Conservation (phyloP, 352 stramenopile genomes). For the Phytophthora quininea region DNA sequence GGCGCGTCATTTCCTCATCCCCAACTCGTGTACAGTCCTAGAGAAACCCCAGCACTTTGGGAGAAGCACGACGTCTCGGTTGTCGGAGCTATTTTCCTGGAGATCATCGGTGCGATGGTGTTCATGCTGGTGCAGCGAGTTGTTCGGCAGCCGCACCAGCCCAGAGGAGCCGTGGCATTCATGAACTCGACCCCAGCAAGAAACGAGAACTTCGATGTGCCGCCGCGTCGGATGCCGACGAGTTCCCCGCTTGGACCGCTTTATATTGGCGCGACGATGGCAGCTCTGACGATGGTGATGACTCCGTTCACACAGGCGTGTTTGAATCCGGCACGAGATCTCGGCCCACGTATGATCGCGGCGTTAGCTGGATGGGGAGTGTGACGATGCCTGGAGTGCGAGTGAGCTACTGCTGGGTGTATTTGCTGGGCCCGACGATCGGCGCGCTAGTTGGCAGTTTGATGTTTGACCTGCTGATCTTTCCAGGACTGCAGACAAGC, state of each 20-base stretch:
- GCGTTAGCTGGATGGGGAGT: conserved; percentile 63
- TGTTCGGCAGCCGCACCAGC: conserved; percentile 40
- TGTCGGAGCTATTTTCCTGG: conserved; percentile 49
- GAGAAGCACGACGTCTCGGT: conserved; percentile 39
- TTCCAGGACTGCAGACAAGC: conserved; percentile 27
- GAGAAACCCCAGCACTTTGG: conserved; percentile 13
- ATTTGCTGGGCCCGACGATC: conserved; percentile 64
- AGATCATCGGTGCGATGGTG: conserved; percentile 64
- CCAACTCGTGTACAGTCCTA: conserved; percentile 30
- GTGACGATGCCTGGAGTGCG: conserved; percentile 45
- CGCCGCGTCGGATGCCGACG: conserved; percentile 10
- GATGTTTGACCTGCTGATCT: conserved; percentile 59
- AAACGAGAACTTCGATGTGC: conserved; percentile 15
- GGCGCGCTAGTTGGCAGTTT: conserved; percentile 55
- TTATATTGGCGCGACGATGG: conserved; percentile 59
- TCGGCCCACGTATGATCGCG: conserved; percentile 71
- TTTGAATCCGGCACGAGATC: conserved; percentile 81
- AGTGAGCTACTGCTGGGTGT: conserved; percentile 65
- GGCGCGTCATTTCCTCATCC: conserved; percentile 74
- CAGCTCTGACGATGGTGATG: conserved; percentile 53
- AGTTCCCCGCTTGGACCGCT: conserved; percentile 37
- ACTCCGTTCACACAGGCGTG: conserved; percentile 73
- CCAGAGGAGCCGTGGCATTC: conserved; percentile 25
- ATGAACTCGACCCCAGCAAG: conserved; percentile 7
- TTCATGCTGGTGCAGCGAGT: conserved; percentile 69